Evolutionary conservation across 148 eudicot genomes (phyloP), one percentile per base, ranked within the genome.

Genomic region (Fagopyrum esculentum): DNA sequence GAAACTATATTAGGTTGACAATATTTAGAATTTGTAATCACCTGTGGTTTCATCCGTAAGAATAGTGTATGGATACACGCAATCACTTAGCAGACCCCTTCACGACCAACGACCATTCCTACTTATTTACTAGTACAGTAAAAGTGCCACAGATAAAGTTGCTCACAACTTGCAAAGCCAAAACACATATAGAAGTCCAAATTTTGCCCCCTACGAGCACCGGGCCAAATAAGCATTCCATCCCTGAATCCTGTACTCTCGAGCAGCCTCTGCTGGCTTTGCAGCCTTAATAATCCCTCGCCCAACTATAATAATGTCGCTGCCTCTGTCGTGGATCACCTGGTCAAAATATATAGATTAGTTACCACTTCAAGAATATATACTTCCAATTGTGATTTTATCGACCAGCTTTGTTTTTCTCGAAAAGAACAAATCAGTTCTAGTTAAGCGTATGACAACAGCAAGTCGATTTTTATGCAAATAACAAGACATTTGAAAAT

Each of bases 281-380:
- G 82, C 83, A 26, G 98, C 98, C 80, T 89, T 86, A 45, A 91
- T 86, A 54, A 93, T 93, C 73, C 98, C 98, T 64, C 98, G 96
- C 1, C 98, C 98, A 71, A 91, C 98, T 46, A 93, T 93, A 61
- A 93, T 93, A 30, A 93, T 86, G 77, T 93, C 98, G 56, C 98
- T 91, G 11, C 93, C 91, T 84, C 98, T 84, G n/a, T 93, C 94
- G 30, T 78, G 48, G 51, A 93, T 88, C n/a, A 90, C 96, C 98
- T 93, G 88, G 16, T 19, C 4, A 11, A 55, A 80, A 51, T 19
- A 69, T 13, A 6, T 66, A 71, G 22, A 12, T 22, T 71, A 57
- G 80, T 78, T 8, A 68, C 47, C 61, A 5, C 11, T 48, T 12
- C 30, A 47, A 6, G 29, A 71, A 16, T 45, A 2, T 55, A 48